These are phyloP conservation scores for Globisporangium sylvaticum DNA, from an alignment of 352 stramenopile species.

Conservation along the genomic window DNA sequence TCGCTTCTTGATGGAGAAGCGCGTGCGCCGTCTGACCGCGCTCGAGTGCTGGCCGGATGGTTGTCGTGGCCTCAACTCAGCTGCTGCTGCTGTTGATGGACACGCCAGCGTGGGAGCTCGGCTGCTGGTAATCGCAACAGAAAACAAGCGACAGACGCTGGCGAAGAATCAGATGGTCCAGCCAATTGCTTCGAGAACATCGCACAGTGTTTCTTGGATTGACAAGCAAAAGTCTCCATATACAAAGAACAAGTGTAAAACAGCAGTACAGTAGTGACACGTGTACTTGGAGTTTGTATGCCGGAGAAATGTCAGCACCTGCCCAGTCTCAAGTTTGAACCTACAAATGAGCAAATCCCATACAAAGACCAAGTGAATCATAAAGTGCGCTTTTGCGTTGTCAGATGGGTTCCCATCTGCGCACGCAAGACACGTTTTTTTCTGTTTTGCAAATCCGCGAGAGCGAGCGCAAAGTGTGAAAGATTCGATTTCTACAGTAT, in stretches of 20 bases:
- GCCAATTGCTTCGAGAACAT: background rate
- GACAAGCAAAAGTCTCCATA: background rate
- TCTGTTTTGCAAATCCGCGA: background rate
- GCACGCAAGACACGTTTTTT: background rate
- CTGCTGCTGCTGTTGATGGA: background rate
- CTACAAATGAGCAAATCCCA: background rate
- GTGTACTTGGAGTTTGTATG: too few relatives aligned
- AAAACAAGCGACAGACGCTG: background rate
- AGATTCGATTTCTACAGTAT: background rate
- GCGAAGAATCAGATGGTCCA: background rate
- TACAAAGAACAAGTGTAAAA: too few relatives aligned
- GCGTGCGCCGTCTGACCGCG: background rate
- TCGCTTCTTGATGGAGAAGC: background rate
- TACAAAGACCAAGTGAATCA: background rate
- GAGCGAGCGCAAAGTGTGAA: background rate
- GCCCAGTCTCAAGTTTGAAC: too few relatives aligned
- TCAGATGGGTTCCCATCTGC: background rate
- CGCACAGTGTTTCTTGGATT: too few relatives aligned
- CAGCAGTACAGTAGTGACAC: too few relatives aligned
- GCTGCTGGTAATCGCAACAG: background rate
- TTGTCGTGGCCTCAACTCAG: background rate
- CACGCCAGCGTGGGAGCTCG: background rate
- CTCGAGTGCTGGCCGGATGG: background rate
- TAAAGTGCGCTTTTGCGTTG: too few relatives aligned
- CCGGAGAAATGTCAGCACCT: too few relatives aligned